Evolutionary conservation across 306 rosid genomes (phyloP).

Genomic region (Hippophae tibetana): DNA sequence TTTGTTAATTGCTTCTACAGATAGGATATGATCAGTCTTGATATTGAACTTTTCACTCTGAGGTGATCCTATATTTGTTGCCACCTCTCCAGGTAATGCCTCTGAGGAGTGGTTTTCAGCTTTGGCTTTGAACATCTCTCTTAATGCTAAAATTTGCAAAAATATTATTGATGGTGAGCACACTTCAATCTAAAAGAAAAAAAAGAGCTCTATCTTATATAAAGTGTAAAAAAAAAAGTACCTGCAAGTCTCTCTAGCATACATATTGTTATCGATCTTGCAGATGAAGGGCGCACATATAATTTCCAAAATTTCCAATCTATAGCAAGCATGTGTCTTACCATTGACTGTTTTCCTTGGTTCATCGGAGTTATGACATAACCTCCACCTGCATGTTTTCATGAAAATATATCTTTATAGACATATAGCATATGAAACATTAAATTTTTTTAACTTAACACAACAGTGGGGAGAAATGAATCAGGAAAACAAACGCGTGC

Average conservation of each 20-base stretch:
- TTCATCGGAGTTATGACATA: constrained; percentile 66
- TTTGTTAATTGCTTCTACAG: constrained; percentile 20
- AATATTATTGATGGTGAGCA: background rate
- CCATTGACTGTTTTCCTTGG: constrained; percentile 62
- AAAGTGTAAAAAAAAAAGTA: constrained; percentile 12
- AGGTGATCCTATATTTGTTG: constrained; percentile 31
- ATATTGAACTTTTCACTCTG: constrained; percentile 30
- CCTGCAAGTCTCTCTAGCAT: constrained; percentile 88
- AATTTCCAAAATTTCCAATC: constrained; percentile 91
- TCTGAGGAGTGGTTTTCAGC: constrained; percentile 26
- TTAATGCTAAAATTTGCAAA: no score
- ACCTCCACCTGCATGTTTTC: constrained; percentile 66
- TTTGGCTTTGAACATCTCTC: constrained; percentile 5
- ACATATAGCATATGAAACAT: background rate
- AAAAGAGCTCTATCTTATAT: background rate
- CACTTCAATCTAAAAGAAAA: background rate
- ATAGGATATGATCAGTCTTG: constrained; percentile 25
- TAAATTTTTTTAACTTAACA: no score
- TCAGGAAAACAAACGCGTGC: no score
- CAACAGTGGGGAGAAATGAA: no score
- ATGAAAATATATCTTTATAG: background rate
- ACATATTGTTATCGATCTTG: constrained; percentile 53
- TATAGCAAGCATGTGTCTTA: constrained; percentile 85
- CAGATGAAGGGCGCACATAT: constrained; percentile 51
- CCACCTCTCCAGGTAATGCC: constrained; percentile 34